phyloP scores from a whole-genome alignment of 1,284 basidiomycete species.

The Mycosarcoma mackinlayi region DNA sequence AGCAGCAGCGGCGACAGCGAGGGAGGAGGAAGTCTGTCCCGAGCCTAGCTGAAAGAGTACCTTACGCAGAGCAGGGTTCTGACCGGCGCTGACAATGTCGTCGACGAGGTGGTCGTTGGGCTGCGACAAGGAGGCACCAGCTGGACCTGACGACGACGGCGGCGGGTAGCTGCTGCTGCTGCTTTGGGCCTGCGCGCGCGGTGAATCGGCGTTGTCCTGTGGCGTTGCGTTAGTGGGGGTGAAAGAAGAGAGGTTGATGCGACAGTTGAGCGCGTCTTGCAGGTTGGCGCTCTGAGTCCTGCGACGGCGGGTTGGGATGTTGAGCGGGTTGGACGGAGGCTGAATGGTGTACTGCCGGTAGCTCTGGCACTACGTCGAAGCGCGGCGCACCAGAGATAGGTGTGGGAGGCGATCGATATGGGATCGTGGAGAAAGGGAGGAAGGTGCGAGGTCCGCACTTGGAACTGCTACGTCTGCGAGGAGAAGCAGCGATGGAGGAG shows the following conservation, averaged over 20 bases:
- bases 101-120: conserved; percentile 15
- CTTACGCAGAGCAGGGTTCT: conserved; percentile 43
- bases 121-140: conserved; percentile 6
- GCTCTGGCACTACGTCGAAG: conserved; percentile 38
- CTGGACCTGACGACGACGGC: conserved; percentile 8
- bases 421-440: no score
- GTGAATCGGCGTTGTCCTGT: background rate
- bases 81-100: conserved; percentile 39
- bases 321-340: conserved; percentile 44
- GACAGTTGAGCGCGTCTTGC: conserved; percentile 54
- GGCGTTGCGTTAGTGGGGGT: conserved; percentile 8
- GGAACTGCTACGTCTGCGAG: no score
- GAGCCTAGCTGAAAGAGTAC: conserved; percentile 51
- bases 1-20: conserved; percentile 27
- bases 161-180: conserved; percentile 28
- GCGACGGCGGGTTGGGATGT: conserved; percentile 49
- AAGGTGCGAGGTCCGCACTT: no score
- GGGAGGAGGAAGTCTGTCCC: conserved; percentile 23
- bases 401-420: background rate
- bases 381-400: conserved; percentile 41
- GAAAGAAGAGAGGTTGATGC: conserved; percentile 43
- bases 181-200: no score
- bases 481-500: no score
- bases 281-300: conserved; percentile 53
- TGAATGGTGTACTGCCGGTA: conserved; percentile 29